These are phyloP conservation scores for Penicillium paradoxum DNA, from an alignment of 495 filamentous ascomycete species.

Conservation along the genomic window DNA sequence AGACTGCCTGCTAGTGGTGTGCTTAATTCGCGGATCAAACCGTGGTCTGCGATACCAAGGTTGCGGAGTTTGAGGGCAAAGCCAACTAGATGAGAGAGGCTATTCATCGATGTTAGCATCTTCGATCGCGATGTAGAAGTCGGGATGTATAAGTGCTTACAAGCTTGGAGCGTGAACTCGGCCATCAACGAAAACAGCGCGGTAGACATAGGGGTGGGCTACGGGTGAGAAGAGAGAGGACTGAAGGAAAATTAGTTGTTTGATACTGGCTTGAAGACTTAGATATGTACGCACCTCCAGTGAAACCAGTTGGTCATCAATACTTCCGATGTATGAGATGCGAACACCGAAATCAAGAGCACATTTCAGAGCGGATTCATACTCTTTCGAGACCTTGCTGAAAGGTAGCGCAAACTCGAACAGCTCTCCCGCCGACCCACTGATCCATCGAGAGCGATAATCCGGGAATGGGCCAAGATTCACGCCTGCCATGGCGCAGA, in stretches of 20 bases:
- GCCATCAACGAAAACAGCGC: constrained; percentile 92
- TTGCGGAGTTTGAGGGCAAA: constrained; percentile 93
- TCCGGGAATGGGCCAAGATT: constrained; percentile 88
- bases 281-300: constrained; percentile 56
- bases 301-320: constrained; percentile 94
- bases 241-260: constrained; percentile 34
- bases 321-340: constrained; percentile 81
- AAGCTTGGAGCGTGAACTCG: constrained; percentile 91
- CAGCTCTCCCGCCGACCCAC: constrained; percentile 82
- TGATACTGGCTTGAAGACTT: not conserved
- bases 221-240: constrained; percentile 80
- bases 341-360: constrained; percentile 73
- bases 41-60: constrained; percentile 85
- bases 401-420: constrained; percentile 84
- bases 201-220: constrained; percentile 85
- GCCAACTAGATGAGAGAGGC: constrained; percentile 83
- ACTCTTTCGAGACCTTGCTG: constrained; percentile 75
- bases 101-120: constrained; percentile 24
- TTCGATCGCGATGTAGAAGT: not conserved
- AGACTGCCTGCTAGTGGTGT: constrained; percentile 84
- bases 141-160: constrained; percentile 33
- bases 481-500: constrained; percentile 94
- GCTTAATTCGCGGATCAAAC: constrained; percentile 86
- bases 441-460: constrained; percentile 77
- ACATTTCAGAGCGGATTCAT: constrained; percentile 66